Evolutionary conservation across 176 grass and related monocot species (phyloP), one percentile per base, ranked within the genome.

Genomic region (Oryza glaberrima): DNA sequence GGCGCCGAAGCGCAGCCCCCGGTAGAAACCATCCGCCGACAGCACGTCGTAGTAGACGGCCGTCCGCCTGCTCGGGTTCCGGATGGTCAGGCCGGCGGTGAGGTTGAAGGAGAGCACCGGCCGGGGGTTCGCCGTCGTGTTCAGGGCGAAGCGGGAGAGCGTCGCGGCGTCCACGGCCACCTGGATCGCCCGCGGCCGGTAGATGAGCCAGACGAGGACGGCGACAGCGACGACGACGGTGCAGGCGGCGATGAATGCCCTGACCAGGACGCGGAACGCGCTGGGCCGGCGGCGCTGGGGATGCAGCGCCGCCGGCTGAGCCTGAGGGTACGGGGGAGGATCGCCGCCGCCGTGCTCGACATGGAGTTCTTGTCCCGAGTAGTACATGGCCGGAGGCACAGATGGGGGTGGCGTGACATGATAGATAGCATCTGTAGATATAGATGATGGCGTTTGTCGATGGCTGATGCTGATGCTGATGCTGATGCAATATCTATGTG

Each of bases 41-140:
- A 97, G 90, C 76, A 45, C 43, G 80, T 94, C 88, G 70, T 97
- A 97, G 84, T 94, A 91, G 82, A 94, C n/a, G 77, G 78, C 87
- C 78, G 90, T 52, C 60, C 47, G 66, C 12, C 26, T n/a, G 85
- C 90, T 94, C 9, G 88, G 84, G 88, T 93, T 98, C 32, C 76
- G 78, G 73, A 90, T 69, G 82, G 6, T 11, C 1, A 97, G 5
- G 28, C 75, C 13, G 36, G 78, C 66, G 19, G 78, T 88, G 79
- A 94, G 86, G 66, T 83, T 92, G 70, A 84, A 72, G 35, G 73
- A 67, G 32, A 94, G 75, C 56, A 20, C 49, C 11, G 85, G 51
- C 52, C 17, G 52, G 17, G 74, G 16, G 49, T 7, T 22, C 48
- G 69, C 3, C 56, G 73, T 77, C 36, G 77, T 41, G 75, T 83